Evolutionary conservation across 2,329 filamentous ascomycete species (phyloP).

Genomic region (Cercospora sp.): DNA sequence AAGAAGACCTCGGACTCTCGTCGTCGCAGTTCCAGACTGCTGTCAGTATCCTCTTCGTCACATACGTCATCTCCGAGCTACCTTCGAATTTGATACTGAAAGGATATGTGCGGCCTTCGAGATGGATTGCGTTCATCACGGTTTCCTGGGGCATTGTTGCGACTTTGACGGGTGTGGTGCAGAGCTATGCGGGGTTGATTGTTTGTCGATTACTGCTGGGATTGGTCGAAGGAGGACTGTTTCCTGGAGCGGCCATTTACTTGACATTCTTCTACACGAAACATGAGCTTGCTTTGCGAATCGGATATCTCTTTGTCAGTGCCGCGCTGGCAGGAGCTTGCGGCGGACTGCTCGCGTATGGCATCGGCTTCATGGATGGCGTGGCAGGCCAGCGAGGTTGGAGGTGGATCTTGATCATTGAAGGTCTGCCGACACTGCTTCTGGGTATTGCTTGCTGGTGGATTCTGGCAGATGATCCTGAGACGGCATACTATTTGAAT

Average conservation of each 20-base stretch:
- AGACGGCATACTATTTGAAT: constrained; percentile 61
- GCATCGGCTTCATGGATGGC: constrained; percentile 72
- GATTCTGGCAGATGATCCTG: constrained; percentile 65
- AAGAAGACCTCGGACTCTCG: constrained; percentile 61
- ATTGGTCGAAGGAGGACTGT: constrained; percentile 67
- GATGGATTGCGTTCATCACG: constrained; percentile 59
- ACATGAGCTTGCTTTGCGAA: constrained; percentile 68
- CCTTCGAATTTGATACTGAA: constrained; percentile 52
- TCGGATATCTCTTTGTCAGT: constrained; percentile 71
- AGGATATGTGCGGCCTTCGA: constrained; percentile 46
- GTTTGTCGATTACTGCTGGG: constrained; percentile 69
- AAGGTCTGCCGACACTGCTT: constrained; percentile 57
- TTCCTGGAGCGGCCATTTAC: constrained; percentile 68
- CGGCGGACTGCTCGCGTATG: constrained; percentile 72
- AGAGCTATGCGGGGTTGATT: constrained; percentile 66
- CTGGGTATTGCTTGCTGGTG: constrained; percentile 57
- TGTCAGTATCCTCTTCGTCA: constrained; percentile 49
- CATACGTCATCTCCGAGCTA: constrained; percentile 49
- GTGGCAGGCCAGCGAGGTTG: constrained; percentile 64
- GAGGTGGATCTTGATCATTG: constrained; percentile 69
- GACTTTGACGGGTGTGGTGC: constrained; percentile 67
- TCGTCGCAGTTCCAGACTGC: constrained; percentile 67
- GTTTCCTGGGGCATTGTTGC: constrained; percentile 63
- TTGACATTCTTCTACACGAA: constrained; percentile 77
- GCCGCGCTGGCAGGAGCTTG: constrained; percentile 71